Conservation (phyloP, 2,329 filamentous ascomycete genomes). For the Zelopaecilomyces penicillatus region DNA sequence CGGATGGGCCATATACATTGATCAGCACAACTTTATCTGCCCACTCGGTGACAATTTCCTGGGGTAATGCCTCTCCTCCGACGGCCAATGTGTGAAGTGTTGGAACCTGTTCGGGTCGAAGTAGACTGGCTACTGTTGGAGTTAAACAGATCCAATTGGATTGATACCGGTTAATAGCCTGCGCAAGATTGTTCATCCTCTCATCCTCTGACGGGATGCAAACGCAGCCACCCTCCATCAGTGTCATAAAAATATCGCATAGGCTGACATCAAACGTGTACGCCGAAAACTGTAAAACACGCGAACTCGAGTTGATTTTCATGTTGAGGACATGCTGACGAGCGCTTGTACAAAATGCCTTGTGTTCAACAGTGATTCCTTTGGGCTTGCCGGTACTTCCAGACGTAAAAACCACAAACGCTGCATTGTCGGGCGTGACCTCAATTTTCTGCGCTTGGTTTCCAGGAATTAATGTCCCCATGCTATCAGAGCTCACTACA, state of each 20-base stretch:
- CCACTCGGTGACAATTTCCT: background rate
- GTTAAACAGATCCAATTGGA: background rate
- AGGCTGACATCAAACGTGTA: conserved; percentile 5
- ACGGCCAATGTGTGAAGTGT: background rate
- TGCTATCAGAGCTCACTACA: background rate
- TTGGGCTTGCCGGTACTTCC: conserved; percentile 18
- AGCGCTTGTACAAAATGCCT: conserved; percentile 4
- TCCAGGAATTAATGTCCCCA: background rate
- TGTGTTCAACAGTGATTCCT: conserved; percentile 14
- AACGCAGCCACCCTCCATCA: conserved; percentile 4
- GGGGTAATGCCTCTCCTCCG: background rate
- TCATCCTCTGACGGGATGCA: conserved; percentile 3
- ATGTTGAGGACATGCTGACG: background rate
- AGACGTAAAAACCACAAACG: conserved; percentile 16
- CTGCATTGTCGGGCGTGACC: background rate
- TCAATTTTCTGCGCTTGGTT: background rate
- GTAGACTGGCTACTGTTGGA: background rate
- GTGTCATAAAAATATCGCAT: conserved; percentile 2
- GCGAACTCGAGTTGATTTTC: conserved; percentile 1
- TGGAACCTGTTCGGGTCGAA: background rate
- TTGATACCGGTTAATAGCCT: background rate
- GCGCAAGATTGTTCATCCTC: background rate
- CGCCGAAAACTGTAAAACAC: conserved; percentile 6
- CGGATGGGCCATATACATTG: background rate
- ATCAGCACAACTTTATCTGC: background rate